phyloP scores from a whole-genome alignment of 2,329 filamentous ascomycete genomes.

The Colletotrichum australisinense region DNA sequence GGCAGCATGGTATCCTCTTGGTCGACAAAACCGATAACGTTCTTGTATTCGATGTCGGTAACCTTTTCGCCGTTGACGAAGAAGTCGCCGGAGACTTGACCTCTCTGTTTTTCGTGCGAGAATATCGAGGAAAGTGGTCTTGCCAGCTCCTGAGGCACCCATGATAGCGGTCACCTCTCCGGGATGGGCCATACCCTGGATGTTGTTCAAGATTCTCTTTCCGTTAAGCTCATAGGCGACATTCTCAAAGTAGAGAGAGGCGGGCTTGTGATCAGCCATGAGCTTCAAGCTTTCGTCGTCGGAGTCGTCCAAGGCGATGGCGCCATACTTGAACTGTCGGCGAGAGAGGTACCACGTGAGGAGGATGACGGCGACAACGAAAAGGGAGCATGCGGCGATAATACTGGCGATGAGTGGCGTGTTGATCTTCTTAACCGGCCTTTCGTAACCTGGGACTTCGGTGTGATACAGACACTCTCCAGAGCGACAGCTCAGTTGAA shows the following conservation, averaged over 20 bases:
- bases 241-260: conserved; percentile 87
- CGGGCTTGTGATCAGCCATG: conserved; percentile 91
- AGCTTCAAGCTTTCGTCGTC: conserved; percentile 88
- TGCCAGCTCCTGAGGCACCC: conserved; percentile 96
- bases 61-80: conserved; percentile 95
- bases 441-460: conserved; percentile 89
- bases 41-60: conserved; percentile 85
- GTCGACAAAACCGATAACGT: conserved; percentile 95
- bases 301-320: conserved; percentile 87
- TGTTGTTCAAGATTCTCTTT: conserved; percentile 82
- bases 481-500: conserved; percentile 82
- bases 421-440: conserved; percentile 94
- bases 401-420: conserved; percentile 95
- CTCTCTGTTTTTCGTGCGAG: conserved; percentile 96
- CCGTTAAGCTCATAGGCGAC: conserved; percentile 89
- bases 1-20: conserved; percentile 98
- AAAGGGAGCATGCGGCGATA: conserved; percentile 87
- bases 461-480: conserved; percentile 96
- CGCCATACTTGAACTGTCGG: conserved; percentile 75
- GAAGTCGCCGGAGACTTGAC: conserved; percentile 81
- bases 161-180: conserved; percentile 98
- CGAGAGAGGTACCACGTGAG: conserved; percentile 89
- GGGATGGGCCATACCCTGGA: conserved; percentile 89
- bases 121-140: conserved; percentile 97
- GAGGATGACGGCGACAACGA: conserved; percentile 88